Conservation (phyloP, 1,284 basidiomycete genomes). For the Takashimella koratensis region DNA sequence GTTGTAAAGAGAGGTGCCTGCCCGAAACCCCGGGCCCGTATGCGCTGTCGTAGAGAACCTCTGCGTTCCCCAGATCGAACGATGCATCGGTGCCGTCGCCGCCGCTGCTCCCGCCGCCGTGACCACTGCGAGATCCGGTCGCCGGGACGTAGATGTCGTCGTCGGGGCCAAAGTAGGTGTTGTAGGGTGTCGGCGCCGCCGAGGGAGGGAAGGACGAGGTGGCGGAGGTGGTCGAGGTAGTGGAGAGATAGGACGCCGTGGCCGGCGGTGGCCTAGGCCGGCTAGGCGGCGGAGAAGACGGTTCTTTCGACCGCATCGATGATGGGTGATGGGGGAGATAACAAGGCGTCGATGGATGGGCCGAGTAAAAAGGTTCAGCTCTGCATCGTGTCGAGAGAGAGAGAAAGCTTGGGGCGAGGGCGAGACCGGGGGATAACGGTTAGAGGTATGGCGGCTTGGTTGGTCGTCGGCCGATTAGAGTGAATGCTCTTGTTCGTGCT, state of each 20-base stretch:
- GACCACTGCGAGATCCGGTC: neutral
- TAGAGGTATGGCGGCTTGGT: too few relatives aligned
- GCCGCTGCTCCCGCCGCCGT: neutral
- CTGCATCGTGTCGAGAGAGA: neutral
- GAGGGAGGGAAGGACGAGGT: neutral
- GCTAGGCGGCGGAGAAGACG: neutral
- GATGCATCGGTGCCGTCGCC: neutral
- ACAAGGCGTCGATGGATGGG: too few relatives aligned
- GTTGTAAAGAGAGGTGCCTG: neutral
- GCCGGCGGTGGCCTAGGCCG: neutral
- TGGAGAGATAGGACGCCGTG: neutral
- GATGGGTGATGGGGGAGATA: neutral
- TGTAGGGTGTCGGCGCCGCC: constrained; percentile 33
- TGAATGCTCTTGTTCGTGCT: too few relatives aligned
- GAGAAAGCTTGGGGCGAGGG: neutral
- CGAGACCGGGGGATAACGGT: too few relatives aligned
- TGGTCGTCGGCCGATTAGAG: too few relatives aligned
- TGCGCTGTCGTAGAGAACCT: neutral
- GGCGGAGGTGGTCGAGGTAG: neutral
- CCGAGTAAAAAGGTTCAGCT: neutral
- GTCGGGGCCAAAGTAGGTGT: constrained; percentile 22
- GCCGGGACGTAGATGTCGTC: constrained; percentile 1
- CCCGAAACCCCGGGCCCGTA: neutral
- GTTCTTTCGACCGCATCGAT: neutral
- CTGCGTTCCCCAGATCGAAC: neutral